phyloP scores from a whole-genome alignment of 768 basidiomycete species.

The Auriscalpium vulgare region DNA sequence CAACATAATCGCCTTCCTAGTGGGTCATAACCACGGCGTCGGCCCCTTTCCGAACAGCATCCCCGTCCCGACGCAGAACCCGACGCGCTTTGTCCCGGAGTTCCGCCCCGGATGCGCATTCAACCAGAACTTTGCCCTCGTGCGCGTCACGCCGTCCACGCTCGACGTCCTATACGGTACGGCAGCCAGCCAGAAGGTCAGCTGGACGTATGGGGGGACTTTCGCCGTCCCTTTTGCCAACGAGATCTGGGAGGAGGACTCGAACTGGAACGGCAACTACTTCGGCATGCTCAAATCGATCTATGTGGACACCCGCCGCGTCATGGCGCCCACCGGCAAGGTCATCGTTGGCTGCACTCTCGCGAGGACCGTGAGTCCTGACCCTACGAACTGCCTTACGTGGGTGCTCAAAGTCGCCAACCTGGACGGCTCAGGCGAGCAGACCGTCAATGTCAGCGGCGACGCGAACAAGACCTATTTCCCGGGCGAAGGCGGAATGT shows the following conservation, averaged over 20 bases:
- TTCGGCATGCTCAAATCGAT: background rate
- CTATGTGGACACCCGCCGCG: background rate
- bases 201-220: background rate
- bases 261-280: background rate
- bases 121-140: background rate
- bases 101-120: background rate
- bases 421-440: background rate
- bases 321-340: background rate
- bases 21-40: background rate
- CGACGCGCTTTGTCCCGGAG: background rate
- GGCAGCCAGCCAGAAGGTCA: background rate
- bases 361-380: background rate
- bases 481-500: background rate
- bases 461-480: background rate
- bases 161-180: background rate
- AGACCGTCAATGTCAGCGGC: background rate
- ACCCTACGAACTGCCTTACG: background rate
- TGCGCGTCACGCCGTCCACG: background rate
- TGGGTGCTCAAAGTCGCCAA: background rate
- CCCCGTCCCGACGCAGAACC: background rate
- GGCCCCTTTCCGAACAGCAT: background rate
- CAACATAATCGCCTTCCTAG: background rate
- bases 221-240: background rate
- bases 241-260: background rate
- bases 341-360: background rate